phyloP scores from a whole-genome alignment of 805 yeast genomes.

The Wickerhamiella sergipiensis region DNA sequence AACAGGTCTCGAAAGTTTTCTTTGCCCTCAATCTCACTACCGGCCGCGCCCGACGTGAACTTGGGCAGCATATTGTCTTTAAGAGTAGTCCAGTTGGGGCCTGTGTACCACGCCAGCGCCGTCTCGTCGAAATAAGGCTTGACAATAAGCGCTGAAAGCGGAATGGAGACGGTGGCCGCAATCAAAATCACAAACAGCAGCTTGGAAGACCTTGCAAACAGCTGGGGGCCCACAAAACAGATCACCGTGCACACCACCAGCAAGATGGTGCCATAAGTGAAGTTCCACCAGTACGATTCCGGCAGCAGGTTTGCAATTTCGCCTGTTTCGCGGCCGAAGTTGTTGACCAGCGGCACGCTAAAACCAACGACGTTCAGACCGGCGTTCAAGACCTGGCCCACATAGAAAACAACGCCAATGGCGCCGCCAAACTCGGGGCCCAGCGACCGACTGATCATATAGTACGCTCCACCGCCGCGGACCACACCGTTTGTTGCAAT shows the following conservation, averaged over 20 bases:
- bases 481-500: constrained; percentile 97
- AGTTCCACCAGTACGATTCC: constrained; percentile 51
- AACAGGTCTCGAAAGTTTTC: constrained; percentile 78
- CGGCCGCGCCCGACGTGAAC: constrained; percentile 86
- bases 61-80: constrained; percentile 57
- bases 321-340: constrained; percentile 55
- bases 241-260: constrained; percentile 59
- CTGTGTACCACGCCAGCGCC: constrained; percentile 40
- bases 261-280: constrained; percentile 57
- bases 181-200: constrained; percentile 54
- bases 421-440: constrained; percentile 99
- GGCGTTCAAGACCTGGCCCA: constrained; percentile 82
- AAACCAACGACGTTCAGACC: constrained; percentile 93
- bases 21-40: constrained; percentile 45
- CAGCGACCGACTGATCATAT: constrained; percentile 85
- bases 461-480: constrained; percentile 96
- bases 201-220: constrained; percentile 74
- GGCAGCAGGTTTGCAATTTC: constrained; percentile 47
- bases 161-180: constrained; percentile 65
- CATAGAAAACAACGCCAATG: constrained; percentile 83
- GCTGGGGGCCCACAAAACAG: constrained; percentile 65
- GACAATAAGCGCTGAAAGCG: constrained; percentile 57
- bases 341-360: constrained; percentile 74
- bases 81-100: constrained; percentile 57
- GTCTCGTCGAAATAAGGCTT: constrained; percentile 35